These are phyloP conservation scores for Candida corydali DNA, from an alignment of 805 yeast species.

Conservation along the genomic window DNA sequence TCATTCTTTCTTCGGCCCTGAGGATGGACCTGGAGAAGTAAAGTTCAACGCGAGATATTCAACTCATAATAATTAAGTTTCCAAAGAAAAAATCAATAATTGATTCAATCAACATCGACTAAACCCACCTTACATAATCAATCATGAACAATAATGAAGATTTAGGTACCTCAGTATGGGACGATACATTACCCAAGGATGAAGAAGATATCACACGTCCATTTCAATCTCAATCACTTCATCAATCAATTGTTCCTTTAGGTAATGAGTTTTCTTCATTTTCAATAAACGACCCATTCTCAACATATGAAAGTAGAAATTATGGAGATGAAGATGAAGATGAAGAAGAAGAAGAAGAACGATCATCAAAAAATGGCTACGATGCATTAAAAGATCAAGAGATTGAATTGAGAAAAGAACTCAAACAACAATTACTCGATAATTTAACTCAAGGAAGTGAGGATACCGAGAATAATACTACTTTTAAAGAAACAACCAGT, in stretches of 20 bases:
- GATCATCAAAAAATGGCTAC: conserved; percentile 2
- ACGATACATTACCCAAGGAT: conserved; percentile 43
- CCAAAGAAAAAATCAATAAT: no score
- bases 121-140: no score
- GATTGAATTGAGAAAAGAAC: conserved; percentile 28
- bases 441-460: conserved; percentile 38
- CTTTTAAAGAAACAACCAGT: conserved; percentile 30
- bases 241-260: conserved; percentile 13
- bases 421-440: conserved; percentile 31
- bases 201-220: neutral
- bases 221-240: conserved; percentile 5
- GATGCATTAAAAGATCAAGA: conserved; percentile 18
- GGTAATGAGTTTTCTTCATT: conserved; percentile 17
- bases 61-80: no score
- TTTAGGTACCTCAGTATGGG: conserved; percentile 58
- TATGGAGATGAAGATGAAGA: conserved; percentile 14
- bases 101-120: conserved; percentile 19
- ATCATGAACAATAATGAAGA: conserved; percentile 43
- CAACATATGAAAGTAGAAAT: conserved; percentile 3
- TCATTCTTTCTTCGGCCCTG: no score
- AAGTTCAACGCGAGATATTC: no score
- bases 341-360: conserved; percentile 5
- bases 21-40: no score
- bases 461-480: conserved; percentile 15
- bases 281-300: conserved; percentile 14